Evolutionary conservation across 2,329 filamentous ascomycete species (phyloP).

Genomic region (Paecilomyces sp.): DNA sequence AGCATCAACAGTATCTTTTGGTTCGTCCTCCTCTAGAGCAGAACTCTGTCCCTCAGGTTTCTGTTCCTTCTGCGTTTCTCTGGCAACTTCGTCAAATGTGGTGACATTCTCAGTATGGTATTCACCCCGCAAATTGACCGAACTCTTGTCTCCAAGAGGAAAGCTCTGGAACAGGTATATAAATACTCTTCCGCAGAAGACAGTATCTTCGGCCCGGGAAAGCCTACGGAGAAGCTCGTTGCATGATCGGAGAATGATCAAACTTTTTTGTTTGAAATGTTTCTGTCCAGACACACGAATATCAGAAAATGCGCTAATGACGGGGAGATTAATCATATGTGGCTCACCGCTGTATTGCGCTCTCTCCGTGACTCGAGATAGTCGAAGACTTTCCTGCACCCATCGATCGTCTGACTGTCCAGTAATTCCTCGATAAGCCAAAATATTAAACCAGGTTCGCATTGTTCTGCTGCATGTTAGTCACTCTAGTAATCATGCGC

Average conservation of each 20-base stretch:
- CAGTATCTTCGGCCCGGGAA: constrained; percentile 92
- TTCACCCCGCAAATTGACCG: constrained; percentile 90
- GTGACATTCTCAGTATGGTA: constrained; percentile 96
- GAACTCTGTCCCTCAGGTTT: constrained; percentile 63
- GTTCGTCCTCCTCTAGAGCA: constrained; percentile 29
- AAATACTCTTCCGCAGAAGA: constrained; percentile 95
- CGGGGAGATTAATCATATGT: constrained; percentile 25
- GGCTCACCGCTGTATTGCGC: constrained; percentile 63
- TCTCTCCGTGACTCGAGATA: constrained; percentile 92
- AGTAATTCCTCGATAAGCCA: constrained; percentile 91
- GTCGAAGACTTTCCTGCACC: constrained; percentile 86
- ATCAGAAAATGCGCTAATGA: constrained; percentile 14
- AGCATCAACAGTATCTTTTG: constrained; percentile 24
- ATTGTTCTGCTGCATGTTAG: constrained; percentile 37
- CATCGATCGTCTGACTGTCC: constrained; percentile 90
- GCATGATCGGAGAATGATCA: constrained; percentile 87
- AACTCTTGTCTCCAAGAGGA: constrained; percentile 91
- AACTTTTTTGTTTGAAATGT: constrained; percentile 73
- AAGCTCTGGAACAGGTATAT: constrained; percentile 99
- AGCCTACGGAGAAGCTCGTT: constrained; percentile 90
- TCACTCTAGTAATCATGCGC: neutral
- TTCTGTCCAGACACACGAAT: constrained; percentile 27
- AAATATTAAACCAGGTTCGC: constrained; percentile 74
- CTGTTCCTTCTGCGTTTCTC: constrained; percentile 25
- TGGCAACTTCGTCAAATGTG: constrained; percentile 59